Conservation (phyloP, 1,284 basidiomycete species). For the Cystobasidium sp. region DNA sequence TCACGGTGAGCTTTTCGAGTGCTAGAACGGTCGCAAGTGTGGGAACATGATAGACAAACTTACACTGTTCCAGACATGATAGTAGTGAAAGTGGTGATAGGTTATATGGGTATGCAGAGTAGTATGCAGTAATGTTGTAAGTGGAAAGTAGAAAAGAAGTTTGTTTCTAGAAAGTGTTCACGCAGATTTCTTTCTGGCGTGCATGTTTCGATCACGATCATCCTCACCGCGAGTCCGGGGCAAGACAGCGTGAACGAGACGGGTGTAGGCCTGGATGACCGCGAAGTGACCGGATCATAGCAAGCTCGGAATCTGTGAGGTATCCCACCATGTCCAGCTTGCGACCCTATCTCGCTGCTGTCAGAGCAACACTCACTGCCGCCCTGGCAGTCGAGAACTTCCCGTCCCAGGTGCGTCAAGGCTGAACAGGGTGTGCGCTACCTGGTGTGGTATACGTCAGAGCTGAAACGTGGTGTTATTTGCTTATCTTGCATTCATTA, state of each 20-base stretch:
- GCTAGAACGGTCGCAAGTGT: background rate
- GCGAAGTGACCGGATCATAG: background rate
- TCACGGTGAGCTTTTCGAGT: conserved; percentile 6
- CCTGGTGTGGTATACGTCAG: background rate
- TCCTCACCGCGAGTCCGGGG: background rate
- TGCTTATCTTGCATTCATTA: conserved; percentile 53
- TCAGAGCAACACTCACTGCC: conserved; percentile 93
- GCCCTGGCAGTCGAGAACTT: conserved; percentile 97
- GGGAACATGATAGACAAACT: background rate
- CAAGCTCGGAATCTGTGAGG: too few relatives aligned
- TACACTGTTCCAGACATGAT: conserved; percentile 37
- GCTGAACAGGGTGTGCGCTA: background rate
- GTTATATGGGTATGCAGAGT: background rate
- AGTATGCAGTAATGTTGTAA: background rate
- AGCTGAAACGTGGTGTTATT: background rate
- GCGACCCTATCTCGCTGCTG: conserved; percentile 93
- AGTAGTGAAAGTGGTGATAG: background rate
- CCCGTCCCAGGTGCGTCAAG: conserved; percentile 77
- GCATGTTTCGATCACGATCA: conserved; percentile 13
- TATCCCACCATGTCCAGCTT: conserved; percentile 56
- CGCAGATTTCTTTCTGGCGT: conserved; percentile 12
- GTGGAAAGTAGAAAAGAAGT: background rate
- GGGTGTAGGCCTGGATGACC: background rate
- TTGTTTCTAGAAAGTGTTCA: background rate
- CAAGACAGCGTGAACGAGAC: background rate